Base-by-base conservation (phyloP, 176 grass and related monocot genomes). In the Ampelocalamus luodianensis region DNA sequence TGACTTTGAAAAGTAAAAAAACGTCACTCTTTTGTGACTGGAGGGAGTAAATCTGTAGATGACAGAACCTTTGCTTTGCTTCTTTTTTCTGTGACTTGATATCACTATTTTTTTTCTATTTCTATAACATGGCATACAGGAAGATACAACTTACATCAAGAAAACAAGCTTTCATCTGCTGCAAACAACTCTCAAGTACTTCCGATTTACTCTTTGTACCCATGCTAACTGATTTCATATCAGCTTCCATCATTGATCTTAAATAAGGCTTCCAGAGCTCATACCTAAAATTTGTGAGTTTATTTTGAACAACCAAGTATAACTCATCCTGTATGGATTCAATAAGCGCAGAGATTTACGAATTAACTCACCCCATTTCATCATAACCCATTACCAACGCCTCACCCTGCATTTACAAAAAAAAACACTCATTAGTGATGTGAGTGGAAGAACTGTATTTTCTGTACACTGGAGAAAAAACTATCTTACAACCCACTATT, bases 151-250 rank as follows among this genome's bases (percentile, higher is more conserved):
- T 93, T 95, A 98, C 96, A 86, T 98, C 96, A 65, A 92, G 70
- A 92, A 93, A 95, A 90, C 96, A 98, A 89, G 93, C 91, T 62
- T 95, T 92, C 93, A 98, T 98, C 68, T 98, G 96, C 79, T 98
- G 91, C 89, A 98, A 95, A 86, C 92, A 93, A 86, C 58, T 79
- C 85, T 93, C 83, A 38, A 98, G 87, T 79, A 98, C 91, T 88
- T 98, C 83, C 43, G 79, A 58, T 90, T 98, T 98, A 72, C 89
- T 93, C 76, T 98, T 98, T 69, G 96, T 87, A 86, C 96, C 96
- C 20, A 90, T 72, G 74, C 96, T 98, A 83, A 98, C 96, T 85
- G 93, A 88, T 90, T 93, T 98, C 96, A 98, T 98, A 85, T 98
- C 96, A 72, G 88, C 76, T 83, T 98, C 96, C 96, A 98, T 98